phyloP scores from a whole-genome alignment of 192 early-diverging fungal species.

The Bifiguratus adelaidae region DNA sequence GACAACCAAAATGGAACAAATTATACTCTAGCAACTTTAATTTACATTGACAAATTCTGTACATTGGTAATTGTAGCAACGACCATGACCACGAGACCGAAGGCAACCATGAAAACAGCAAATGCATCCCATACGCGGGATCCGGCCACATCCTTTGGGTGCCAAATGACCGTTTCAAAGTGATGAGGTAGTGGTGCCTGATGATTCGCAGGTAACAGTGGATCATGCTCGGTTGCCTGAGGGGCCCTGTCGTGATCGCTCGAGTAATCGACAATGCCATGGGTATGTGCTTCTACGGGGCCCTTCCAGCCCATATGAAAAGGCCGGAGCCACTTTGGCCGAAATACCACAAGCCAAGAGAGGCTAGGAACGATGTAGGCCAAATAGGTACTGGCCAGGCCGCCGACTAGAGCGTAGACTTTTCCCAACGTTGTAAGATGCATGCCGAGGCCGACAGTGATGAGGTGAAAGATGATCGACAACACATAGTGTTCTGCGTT shows the following conservation, averaged over 20 bases:
- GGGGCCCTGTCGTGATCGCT: not conserved
- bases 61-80: no score
- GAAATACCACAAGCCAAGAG: conserved; percentile 29
- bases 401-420: conserved; percentile 36
- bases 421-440: conserved; percentile 25
- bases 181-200: not conserved
- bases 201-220: no score
- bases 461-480: conserved; percentile 22
- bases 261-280: not conserved
- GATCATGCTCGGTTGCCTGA: not conserved
- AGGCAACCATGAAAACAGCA: conserved; percentile 23
- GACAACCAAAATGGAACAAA: no score
- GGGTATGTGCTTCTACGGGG: conserved; percentile 1
- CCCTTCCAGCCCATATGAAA: not conserved
- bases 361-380: conserved; percentile 36
- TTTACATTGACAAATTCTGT: no score
- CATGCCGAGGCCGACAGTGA: conserved; percentile 23
- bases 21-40: no score
- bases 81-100: conserved; percentile 32
- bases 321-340: conserved; percentile 1
- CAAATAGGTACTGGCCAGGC: conserved; percentile 29
- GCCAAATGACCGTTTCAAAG: conserved; percentile 20
- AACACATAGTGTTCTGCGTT: conserved; percentile 23
- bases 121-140: no score
- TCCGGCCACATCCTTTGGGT: no score